Percentiles rank a stretch among this genome's conserved stretches.
These are phyloP conservation scores for Ustilago loliicola DNA, from an alignment of 1,284 basidiomycete genomes.

Conservation along the genomic window DNA sequence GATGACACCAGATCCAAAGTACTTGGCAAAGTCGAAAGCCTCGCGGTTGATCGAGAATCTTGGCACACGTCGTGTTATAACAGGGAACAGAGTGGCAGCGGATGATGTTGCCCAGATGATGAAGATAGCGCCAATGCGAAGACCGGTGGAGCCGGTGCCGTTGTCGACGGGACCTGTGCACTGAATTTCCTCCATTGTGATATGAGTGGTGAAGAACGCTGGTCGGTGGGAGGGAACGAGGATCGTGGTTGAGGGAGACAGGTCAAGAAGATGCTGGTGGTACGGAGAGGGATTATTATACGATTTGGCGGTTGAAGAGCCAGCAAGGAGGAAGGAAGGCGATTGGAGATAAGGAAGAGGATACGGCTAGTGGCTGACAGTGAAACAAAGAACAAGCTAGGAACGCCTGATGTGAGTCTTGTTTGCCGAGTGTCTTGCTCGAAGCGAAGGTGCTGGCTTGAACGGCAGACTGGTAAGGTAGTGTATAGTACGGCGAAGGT, in stretches of 20 bases:
- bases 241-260: background rate
- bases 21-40: slow-evolving; percentile 80
- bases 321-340: background rate
- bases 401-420: background rate
- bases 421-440: slow-evolving; percentile 1
- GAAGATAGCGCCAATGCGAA: slow-evolving; percentile 83
- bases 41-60: slow-evolving; percentile 65
- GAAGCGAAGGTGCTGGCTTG: slow-evolving; percentile 1
- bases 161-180: slow-evolving; percentile 45
- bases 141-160: slow-evolving; percentile 42
- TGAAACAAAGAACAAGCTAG: background rate
- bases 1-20: slow-evolving; percentile 81
- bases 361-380: background rate
- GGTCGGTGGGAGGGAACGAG: background rate
- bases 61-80: slow-evolving; percentile 77
- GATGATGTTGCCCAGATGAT: slow-evolving; percentile 77
- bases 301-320: background rate
- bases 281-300: background rate
- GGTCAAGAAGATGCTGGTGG: background rate
- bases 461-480: slow-evolving; percentile 41
- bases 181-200: slow-evolving; percentile 39
- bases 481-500: background rate
- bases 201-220: background rate
- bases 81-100: slow-evolving; percentile 84
- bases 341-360: background rate